phyloP scores from a whole-genome alignment of 306 rosid genomes.

The Quercus agrifolia region DNA sequence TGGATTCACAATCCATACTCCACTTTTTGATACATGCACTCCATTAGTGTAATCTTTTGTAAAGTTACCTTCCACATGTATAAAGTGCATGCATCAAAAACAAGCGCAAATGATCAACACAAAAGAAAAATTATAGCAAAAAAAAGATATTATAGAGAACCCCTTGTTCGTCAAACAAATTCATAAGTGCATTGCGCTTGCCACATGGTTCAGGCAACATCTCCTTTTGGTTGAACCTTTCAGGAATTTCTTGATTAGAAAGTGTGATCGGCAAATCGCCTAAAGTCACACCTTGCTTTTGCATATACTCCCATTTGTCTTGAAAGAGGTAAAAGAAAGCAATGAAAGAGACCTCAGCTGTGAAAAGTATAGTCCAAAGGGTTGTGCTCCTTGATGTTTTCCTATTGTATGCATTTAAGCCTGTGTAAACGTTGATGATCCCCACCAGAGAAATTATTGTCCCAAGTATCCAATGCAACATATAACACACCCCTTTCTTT shows the following conservation, averaged over 20 bases:
- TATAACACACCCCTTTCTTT: slow-evolving; percentile 79
- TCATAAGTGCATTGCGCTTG: slow-evolving; percentile 74
- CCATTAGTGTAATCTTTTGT: slow-evolving; percentile 19
- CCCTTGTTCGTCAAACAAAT: slow-evolving; percentile 67
- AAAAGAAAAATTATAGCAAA: neutral
- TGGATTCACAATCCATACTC: slow-evolving; percentile 23
- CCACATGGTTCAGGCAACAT: slow-evolving; percentile 56
- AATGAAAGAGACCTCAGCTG: slow-evolving; percentile 61
- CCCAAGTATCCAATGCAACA: slow-evolving; percentile 85
- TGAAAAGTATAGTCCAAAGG: slow-evolving; percentile 84
- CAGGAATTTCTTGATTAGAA: slow-evolving; percentile 39
- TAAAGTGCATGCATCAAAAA: slow-evolving; percentile 27
- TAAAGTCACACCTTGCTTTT: slow-evolving; percentile 62
- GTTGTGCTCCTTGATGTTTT: slow-evolving; percentile 61
- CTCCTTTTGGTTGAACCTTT: slow-evolving; percentile 44
- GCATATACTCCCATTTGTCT: slow-evolving; percentile 75
- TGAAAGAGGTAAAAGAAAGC: slow-evolving; percentile 69
- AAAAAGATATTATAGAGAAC: neutral
- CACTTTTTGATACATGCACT: slow-evolving; percentile 63
- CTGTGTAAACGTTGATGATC: slow-evolving; percentile 75
- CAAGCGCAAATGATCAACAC: slow-evolving; percentile 25
- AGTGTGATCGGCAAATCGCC: slow-evolving; percentile 30
- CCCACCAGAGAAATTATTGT: slow-evolving; percentile 65
- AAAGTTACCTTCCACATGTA: slow-evolving; percentile 6
- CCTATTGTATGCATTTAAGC: slow-evolving; percentile 68